Evolutionary conservation across 208 protist genomes (phyloP), one percentile per base, ranked within the genome.

Genomic region (Wallacemonas collosoma): DNA sequence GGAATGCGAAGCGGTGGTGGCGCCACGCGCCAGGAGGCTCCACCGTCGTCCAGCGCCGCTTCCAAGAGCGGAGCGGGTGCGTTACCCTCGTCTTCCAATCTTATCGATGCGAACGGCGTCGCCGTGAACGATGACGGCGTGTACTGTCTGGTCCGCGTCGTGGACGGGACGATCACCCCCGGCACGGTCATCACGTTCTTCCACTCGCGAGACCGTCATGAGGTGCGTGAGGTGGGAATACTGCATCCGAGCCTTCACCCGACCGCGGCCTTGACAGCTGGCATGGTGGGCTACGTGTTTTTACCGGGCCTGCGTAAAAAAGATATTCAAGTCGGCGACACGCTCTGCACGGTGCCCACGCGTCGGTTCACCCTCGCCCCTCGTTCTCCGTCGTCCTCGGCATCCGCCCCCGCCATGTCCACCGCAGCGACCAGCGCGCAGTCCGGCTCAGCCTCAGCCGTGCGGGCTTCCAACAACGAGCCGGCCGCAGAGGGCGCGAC

Each of bases 241-340:
- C 87, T 99, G 61, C 88, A 97, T 75, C 98, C 98, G 15, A 91
- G 96, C 48, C 87, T 94, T 39, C 74, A 88, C 48, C 86, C 93
- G 6, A 94, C 88, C 0, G 75, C 75, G n/a, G 86, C 83, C 12
- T 83, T 98, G 11, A 90, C 84, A 5, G 72, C 93, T 1, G 98
- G 98, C 2, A 98, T 99, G 89, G 98, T 99, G 1, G 98, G 98
- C 39, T 99, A 98, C 73, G 72, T 99, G 12, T 86, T 97, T 47
- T 78, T 93, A 48, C 83, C 87, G 11, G 96, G 97, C 36, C 80
- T 95, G 50, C 76, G 55, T 1, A 82, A 88, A 47, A 78, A 81
- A n/a, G 97, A 98, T 26, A 95, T 98, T 41, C 83, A 80, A 15
- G 91, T 99, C 4, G 98, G 98, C 55, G 98, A 99, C 69, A 99